A percentile compares a stretch with the other conserved stretches of the same genome.
Evolutionary conservation across 352 stramenopile species (phyloP).

Genomic region (Globisporangium okanoganense): DNA sequence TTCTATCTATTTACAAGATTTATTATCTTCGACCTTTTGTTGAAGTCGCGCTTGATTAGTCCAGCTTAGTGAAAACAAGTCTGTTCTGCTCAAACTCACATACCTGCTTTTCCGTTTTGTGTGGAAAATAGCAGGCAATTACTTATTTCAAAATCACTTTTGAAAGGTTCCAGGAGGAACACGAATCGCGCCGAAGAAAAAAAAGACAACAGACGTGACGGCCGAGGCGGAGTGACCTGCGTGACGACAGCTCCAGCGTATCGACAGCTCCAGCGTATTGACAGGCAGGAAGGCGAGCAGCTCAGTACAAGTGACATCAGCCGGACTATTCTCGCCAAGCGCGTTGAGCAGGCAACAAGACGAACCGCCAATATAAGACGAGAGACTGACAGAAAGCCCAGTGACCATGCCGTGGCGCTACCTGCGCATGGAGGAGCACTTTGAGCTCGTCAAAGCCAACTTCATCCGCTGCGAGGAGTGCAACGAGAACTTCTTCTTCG

Average conservation of each 20-base stretch:
- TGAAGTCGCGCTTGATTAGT: too few species aligned
- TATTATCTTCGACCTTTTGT: not conserved
- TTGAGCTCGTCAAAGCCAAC: constrained; percentile 59
- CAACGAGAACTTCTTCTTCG: constrained; percentile 81
- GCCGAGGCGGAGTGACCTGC: not conserved
- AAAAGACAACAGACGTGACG: not conserved
- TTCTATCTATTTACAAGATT: not conserved
- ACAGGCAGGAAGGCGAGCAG: too few species aligned
- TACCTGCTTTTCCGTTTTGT: not conserved
- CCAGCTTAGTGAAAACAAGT: not conserved
- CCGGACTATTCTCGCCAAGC: not conserved
- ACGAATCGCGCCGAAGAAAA: not conserved
- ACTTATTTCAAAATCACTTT: not conserved
- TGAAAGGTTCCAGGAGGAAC: not conserved
- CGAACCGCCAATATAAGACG: too few species aligned
- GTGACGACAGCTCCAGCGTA: too few species aligned
- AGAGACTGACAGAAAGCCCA: not conserved
- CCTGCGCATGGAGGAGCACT: constrained; percentile 58
- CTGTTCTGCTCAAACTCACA: too few species aligned
- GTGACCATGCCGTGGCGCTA: constrained; percentile 16
- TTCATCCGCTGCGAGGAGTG: constrained; percentile 79
- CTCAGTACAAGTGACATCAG: not conserved
- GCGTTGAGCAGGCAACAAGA: not conserved
- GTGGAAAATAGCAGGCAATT: not conserved
- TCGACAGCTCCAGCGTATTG: too few species aligned